phyloP scores from a whole-genome alignment of 73 alveolate genomes.

The Symbiodinium pilosum region DNA sequence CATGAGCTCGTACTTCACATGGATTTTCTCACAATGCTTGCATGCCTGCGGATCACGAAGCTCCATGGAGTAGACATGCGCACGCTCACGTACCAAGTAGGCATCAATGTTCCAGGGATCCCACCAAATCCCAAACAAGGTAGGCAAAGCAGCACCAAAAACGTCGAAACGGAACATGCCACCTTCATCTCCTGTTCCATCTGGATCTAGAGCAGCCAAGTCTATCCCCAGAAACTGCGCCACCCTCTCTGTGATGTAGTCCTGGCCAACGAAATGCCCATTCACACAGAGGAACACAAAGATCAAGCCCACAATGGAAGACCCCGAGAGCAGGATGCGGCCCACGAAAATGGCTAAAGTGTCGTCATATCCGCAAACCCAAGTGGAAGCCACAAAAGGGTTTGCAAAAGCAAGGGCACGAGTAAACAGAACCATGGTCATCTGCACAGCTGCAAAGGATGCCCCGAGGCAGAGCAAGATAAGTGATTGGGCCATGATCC shows the following conservation, averaged over 20 bases:
- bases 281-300: conserved; percentile 67
- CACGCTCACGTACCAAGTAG: conserved; percentile 58
- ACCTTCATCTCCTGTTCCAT: conserved; percentile 85
- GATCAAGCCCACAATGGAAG: conserved; percentile 42
- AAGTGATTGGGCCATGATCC: conserved; percentile 68
- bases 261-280: conserved; percentile 89
- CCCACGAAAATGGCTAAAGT: conserved; percentile 83
- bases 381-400: conserved; percentile 38
- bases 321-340: conserved; percentile 57
- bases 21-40: conserved; percentile 48
- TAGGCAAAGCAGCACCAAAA: conserved; percentile 73
- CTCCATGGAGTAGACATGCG: conserved; percentile 78
- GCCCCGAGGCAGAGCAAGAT: conserved; percentile 82
- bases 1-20: conserved; percentile 66
- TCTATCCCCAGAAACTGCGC: conserved; percentile 52
- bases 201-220: conserved; percentile 49
- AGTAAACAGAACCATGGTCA: conserved; percentile 67
- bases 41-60: conserved; percentile 78
- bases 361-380: conserved; percentile 75
- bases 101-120: conserved; percentile 91
- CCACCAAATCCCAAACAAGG: conserved; percentile 80
- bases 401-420: conserved; percentile 71
- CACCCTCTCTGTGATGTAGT: conserved; percentile 78
- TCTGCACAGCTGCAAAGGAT: conserved; percentile 71
- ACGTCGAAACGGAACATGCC: conserved; percentile 86